Evolutionary conservation across 2,329 filamentous ascomycete species (phyloP).

Genomic region (Fusarium burgessii): DNA sequence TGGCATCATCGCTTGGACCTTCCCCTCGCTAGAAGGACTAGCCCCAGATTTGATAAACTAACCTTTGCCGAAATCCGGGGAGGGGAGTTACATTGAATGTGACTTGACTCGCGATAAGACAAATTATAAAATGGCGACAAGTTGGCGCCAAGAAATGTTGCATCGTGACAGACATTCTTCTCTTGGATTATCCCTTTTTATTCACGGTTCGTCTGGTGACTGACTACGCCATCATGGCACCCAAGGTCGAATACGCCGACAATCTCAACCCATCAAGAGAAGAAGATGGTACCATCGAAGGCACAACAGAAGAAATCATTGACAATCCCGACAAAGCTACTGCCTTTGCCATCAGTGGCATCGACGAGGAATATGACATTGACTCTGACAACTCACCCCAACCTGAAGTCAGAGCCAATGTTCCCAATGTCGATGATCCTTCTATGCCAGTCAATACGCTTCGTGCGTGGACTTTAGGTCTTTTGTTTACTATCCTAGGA

Average conservation of each 20-base stretch:
- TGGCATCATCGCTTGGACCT: not conserved
- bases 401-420: slow-evolving; percentile 1
- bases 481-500: not conserved
- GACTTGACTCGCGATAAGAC: slow-evolving; percentile 3
- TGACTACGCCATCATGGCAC: not conserved
- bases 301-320: not conserved
- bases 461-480: not conserved
- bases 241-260: not conserved
- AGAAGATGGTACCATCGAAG: not conserved
- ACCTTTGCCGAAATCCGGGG: slow-evolving; percentile 15
- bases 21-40: not conserved
- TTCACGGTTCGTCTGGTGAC: not conserved
- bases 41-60: not conserved
- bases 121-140: not conserved
- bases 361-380: not conserved
- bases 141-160: not conserved
- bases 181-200: accelerated
- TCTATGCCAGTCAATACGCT: not conserved
- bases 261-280: not conserved
- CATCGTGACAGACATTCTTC: no score
- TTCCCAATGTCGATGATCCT: slow-evolving; percentile 2
- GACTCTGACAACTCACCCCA: slow-evolving; percentile 1
- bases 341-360: not conserved
- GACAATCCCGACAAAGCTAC: slow-evolving; percentile 1
- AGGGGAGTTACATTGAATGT: not conserved